Conservation (phyloP, 441 rosid genomes). For the Breynia disticha region DNA sequence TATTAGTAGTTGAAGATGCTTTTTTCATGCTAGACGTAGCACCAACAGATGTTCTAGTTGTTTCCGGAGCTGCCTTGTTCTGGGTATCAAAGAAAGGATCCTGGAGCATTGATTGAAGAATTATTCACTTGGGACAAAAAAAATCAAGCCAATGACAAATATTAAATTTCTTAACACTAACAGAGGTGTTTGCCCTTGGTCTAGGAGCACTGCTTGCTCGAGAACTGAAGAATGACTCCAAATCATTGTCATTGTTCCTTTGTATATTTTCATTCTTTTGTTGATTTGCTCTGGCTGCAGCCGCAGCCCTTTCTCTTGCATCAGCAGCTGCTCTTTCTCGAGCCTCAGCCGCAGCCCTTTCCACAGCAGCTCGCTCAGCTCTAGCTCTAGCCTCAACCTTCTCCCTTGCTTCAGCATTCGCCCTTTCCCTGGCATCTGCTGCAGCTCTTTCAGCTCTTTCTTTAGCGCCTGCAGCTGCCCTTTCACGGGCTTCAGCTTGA, state of each 20-base stretch:
- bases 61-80: slow-evolving; percentile 57
- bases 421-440: slow-evolving; percentile 70
- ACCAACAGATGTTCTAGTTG: slow-evolving; percentile 48
- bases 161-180: slow-evolving; percentile 29
- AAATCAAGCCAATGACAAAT: slow-evolving; percentile 4
- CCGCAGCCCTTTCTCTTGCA: slow-evolving; percentile 57
- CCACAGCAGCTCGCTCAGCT: slow-evolving; percentile 47
- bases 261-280: slow-evolving; percentile 26
- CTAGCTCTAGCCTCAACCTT: slow-evolving; percentile 44
- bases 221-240: slow-evolving; percentile 69
- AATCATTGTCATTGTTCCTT: slow-evolving; percentile 54
- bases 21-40: slow-evolving; percentile 57
- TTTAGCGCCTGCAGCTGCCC: slow-evolving; percentile 68
- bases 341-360: slow-evolving; percentile 47
- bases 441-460: slow-evolving; percentile 85
- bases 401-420: slow-evolving; percentile 41
- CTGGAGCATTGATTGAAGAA: slow-evolving; percentile 33
- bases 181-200: slow-evolving; percentile 59
- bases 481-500: slow-evolving; percentile 92
- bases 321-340: slow-evolving; percentile 44
- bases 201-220: slow-evolving; percentile 82
- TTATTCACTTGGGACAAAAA: slow-evolving; percentile 6
- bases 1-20: slow-evolving; percentile 64
- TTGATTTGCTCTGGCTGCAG: slow-evolving; percentile 62
- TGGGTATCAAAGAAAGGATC: slow-evolving; percentile 64